Percentiles rank a stretch among this genome's conserved stretches.
These are phyloP conservation scores for Grosmannia huntii DNA, from an alignment of 2,329 filamentous ascomycete genomes.

Conservation along the genomic window DNA sequence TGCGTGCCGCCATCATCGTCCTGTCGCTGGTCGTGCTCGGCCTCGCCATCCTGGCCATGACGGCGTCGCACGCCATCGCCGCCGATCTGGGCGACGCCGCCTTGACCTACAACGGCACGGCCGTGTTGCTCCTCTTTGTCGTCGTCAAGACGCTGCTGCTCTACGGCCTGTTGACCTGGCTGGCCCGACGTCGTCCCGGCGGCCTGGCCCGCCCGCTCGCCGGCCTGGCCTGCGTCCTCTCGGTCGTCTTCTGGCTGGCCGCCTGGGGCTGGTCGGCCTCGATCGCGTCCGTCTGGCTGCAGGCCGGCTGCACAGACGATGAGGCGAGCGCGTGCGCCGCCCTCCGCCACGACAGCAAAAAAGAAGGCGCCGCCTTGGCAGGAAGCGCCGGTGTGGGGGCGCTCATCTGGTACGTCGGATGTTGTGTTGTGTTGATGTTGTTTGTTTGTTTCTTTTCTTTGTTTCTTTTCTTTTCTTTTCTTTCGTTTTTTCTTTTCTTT, in stretches of 20 bases:
- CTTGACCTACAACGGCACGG: constrained; percentile 18
- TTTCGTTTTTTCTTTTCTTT: neutral
- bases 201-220: constrained; percentile 26
- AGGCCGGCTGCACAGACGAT: constrained; percentile 17
- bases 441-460: neutral
- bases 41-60: constrained; percentile 26
- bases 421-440: neutral
- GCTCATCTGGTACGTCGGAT: constrained; percentile 21
- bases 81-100: neutral
- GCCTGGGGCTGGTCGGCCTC: constrained; percentile 11
- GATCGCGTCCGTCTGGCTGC: constrained; percentile 20
- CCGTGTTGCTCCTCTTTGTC: constrained; percentile 33
- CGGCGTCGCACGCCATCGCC: constrained; percentile 17
- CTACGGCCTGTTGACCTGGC: constrained; percentile 23
- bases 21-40: constrained; percentile 27
- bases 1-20: constrained; percentile 25
- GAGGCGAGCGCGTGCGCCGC: constrained; percentile 6
- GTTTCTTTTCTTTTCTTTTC: neutral
- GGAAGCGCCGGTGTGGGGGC: constrained; percentile 29
- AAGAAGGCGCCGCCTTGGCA: constrained; percentile 22
- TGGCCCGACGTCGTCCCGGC: constrained; percentile 23
- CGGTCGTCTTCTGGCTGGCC: constrained; percentile 25
- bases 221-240: constrained; percentile 23
- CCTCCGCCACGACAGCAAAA: no score
- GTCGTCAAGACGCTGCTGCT: constrained; percentile 27